Conservation (phyloP, 179 eudicot species). For the Camellia oleifera region DNA sequence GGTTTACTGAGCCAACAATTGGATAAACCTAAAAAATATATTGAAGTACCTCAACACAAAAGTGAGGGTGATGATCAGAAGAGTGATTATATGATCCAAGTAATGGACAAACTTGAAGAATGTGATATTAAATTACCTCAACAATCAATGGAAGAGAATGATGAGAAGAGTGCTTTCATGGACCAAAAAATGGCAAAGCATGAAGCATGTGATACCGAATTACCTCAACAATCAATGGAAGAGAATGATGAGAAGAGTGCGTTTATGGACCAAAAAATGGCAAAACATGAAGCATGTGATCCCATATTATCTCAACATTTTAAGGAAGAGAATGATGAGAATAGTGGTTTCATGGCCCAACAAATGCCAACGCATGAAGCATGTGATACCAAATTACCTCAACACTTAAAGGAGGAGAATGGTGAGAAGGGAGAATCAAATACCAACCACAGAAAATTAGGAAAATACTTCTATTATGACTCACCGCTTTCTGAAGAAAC, state of each 20-base stretch:
- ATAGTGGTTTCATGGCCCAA: too few species aligned
- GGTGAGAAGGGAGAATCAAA: too few species aligned
- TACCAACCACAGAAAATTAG: conserved; percentile 18
- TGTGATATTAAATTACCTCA: background rate
- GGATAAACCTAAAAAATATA: conserved; percentile 3
- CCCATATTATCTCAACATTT: too few species aligned
- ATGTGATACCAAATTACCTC: too few species aligned
- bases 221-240: background rate
- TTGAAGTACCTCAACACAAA: background rate
- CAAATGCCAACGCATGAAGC: too few species aligned
- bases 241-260: conserved; percentile 14
- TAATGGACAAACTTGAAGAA: conserved; percentile 3
- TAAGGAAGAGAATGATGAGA: too few species aligned
- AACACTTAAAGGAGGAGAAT: too few species aligned
- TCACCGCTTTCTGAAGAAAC: conserved; percentile 40
- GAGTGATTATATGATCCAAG: conserved; percentile 5
- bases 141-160: conserved; percentile 10
- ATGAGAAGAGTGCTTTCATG: background rate
- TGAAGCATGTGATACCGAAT: background rate
- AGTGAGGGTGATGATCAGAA: background rate
- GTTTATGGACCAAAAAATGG: too few species aligned
- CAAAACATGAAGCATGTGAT: too few species aligned
- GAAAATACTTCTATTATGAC: conserved; percentile 75
- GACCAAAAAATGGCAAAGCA: too few species aligned
- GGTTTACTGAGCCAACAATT: conserved; percentile 4